A percentile compares a stretch with the other conserved stretches of the same genome.
These are phyloP conservation scores for Trichoderma koningii DNA, from an alignment of 2,329 filamentous ascomycete genomes.

Conservation along the genomic window DNA sequence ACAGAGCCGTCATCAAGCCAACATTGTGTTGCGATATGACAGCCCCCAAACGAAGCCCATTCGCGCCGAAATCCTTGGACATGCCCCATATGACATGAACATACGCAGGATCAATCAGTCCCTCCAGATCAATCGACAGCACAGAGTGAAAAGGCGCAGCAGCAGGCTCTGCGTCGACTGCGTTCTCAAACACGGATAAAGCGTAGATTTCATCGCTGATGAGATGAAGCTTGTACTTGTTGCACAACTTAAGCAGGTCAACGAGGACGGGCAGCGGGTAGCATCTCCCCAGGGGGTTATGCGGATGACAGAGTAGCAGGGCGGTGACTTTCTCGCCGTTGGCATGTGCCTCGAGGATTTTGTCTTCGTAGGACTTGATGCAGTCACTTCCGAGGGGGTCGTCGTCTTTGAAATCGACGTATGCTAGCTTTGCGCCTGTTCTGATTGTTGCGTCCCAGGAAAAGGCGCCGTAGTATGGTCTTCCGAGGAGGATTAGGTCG, in stretches of 20 bases:
- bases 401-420: conserved; percentile 47
- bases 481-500: conserved; percentile 45
- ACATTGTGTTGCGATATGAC: conserved; percentile 52
- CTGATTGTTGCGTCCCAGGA: conserved; percentile 48
- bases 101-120: conserved; percentile 50
- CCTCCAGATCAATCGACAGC: conserved; percentile 46
- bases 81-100: conserved; percentile 55
- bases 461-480: conserved; percentile 54
- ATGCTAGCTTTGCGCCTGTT: conserved; percentile 45
- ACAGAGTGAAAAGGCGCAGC: conserved; percentile 48
- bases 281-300: conserved; percentile 55
- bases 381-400: conserved; percentile 48
- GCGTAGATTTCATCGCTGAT: conserved; percentile 56
- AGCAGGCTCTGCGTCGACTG: conserved; percentile 33
- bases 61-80: conserved; percentile 58
- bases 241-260: conserved; percentile 50
- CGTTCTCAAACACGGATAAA: conserved; percentile 52
- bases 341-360: conserved; percentile 42
- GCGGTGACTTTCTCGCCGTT: conserved; percentile 47
- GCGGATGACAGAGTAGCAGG: conserved; percentile 54
- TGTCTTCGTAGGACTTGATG: conserved; percentile 49
- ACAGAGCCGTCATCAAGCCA: conserved; percentile 43
- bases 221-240: conserved; percentile 52
- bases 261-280: conserved; percentile 46
- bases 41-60: conserved; percentile 55